phyloP scores from a whole-genome alignment of 768 basidiomycete species.

The Auricularia sp. region DNA sequence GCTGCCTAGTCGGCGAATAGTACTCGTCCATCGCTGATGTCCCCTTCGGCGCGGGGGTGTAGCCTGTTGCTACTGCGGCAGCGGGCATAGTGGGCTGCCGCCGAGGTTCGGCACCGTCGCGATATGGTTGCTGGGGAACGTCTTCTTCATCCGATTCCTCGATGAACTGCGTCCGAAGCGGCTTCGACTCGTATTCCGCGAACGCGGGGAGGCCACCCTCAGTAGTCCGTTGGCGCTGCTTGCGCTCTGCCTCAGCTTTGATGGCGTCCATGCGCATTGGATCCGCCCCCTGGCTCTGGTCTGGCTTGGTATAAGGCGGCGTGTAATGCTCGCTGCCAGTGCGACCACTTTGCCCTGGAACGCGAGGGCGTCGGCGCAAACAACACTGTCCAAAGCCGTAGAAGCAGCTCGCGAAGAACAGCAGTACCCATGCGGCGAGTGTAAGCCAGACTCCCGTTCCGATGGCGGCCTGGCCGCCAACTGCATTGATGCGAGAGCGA shows the following conservation, averaged over 20 bases:
- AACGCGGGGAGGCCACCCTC: conserved; percentile 71
- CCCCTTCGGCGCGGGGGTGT: conserved; percentile 53
- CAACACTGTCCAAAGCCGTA: conserved; percentile 80
- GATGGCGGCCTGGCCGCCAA: conserved; percentile 65
- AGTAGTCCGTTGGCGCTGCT: conserved; percentile 46
- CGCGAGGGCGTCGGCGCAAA: conserved; percentile 42
- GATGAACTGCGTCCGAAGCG: conserved; percentile 49
- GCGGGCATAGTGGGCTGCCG: conserved; percentile 21
- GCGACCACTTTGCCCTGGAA: conserved; percentile 30
- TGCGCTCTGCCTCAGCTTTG: conserved; percentile 78
- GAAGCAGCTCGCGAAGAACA: conserved; percentile 88
- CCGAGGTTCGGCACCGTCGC: conserved; percentile 18
- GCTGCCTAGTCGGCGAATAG: conserved; percentile 29
- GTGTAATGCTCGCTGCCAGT: conserved; percentile 1
- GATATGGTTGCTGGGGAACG: conserved; percentile 18
- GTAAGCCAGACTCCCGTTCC: conserved; percentile 92
- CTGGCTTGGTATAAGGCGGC: conserved; percentile 15
- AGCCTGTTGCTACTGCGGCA: conserved; percentile 33
- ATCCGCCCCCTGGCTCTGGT: conserved; percentile 37
- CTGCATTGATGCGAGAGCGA: conserved; percentile 72
- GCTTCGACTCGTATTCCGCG: conserved; percentile 54
- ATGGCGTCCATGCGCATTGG: conserved; percentile 73
- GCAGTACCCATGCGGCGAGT: conserved; percentile 70
- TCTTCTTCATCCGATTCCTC: conserved; percentile 38
- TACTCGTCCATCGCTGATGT: conserved; percentile 69